These are phyloP conservation scores for Neurospora sp. DNA, from an alignment of 495 filamentous ascomycete genomes.

Conservation along the genomic window DNA sequence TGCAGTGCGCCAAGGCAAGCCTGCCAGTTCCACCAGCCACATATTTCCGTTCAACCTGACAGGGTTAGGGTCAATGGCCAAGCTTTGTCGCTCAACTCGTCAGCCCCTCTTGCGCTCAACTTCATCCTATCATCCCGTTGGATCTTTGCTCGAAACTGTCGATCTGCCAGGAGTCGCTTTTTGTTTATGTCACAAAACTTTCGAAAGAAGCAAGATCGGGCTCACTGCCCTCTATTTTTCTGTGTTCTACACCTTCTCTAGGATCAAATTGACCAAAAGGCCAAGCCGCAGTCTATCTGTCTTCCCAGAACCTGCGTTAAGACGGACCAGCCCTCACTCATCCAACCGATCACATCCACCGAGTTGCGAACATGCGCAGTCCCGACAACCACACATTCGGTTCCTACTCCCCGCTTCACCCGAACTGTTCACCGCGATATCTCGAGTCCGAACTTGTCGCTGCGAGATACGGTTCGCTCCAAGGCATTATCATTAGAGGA, in stretches of 20 bases:
- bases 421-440: neutral
- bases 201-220: neutral
- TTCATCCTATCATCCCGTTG: neutral
- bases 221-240: neutral
- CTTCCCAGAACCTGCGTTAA: neutral
- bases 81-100: neutral
- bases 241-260: neutral
- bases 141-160: neutral
- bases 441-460: neutral
- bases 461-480: neutral
- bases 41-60: neutral
- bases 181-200: neutral
- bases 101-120: neutral
- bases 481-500: constrained; percentile 21
- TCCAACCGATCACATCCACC: neutral
- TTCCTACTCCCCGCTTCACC: neutral
- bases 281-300: neutral
- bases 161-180: neutral
- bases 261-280: neutral
- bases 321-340: neutral
- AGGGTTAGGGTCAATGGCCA: neutral
- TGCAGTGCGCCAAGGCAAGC: neutral
- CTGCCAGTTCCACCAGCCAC: neutral
- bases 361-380: neutral
- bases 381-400: neutral